Evolutionary conservation across 1,284 basidiomycete genomes (phyloP).

Genomic region (Boletus smithii): DNA sequence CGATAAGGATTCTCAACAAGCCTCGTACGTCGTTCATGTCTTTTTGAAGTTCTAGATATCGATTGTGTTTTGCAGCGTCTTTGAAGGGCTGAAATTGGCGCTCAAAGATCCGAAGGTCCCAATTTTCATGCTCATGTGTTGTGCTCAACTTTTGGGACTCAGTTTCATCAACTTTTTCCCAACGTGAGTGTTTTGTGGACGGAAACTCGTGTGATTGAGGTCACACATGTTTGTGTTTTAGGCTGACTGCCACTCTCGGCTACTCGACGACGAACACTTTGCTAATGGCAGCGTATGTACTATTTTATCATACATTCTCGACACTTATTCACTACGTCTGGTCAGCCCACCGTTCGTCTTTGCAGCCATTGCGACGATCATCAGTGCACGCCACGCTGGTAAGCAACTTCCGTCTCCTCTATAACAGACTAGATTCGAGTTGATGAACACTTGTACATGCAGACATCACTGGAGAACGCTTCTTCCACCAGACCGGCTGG

Average conservation of each 20-base stretch:
- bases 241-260: slow-evolving; percentile 64
- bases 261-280: slow-evolving; percentile 61
- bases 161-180: slow-evolving; percentile 76
- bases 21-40: slow-evolving; percentile 43
- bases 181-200: slow-evolving; percentile 41
- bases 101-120: slow-evolving; percentile 62
- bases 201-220: neutral
- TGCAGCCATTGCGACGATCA: slow-evolving; percentile 49
- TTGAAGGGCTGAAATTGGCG: slow-evolving; percentile 56
- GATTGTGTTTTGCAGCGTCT: slow-evolving; percentile 36
- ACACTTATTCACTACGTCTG: neutral
- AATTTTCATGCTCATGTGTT: slow-evolving; percentile 56
- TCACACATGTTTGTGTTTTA: slow-evolving; percentile 20
- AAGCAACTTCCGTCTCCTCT: slow-evolving; percentile 12
- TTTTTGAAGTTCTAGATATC: neutral
- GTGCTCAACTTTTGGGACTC: slow-evolving; percentile 55
- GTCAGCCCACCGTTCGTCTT: slow-evolving; percentile 64
- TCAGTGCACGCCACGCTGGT: slow-evolving; percentile 71
- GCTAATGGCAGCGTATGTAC: slow-evolving; percentile 58
- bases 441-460: neutral
- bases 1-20: slow-evolving; percentile 54
- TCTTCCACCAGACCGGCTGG: slow-evolving; percentile 60
- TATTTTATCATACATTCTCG: slow-evolving; percentile 14
- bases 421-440: neutral
- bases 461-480: slow-evolving; percentile 64